Conservation (phyloP, 192 early-diverging fungal genomes). For the Coemansia sp. region DNA sequence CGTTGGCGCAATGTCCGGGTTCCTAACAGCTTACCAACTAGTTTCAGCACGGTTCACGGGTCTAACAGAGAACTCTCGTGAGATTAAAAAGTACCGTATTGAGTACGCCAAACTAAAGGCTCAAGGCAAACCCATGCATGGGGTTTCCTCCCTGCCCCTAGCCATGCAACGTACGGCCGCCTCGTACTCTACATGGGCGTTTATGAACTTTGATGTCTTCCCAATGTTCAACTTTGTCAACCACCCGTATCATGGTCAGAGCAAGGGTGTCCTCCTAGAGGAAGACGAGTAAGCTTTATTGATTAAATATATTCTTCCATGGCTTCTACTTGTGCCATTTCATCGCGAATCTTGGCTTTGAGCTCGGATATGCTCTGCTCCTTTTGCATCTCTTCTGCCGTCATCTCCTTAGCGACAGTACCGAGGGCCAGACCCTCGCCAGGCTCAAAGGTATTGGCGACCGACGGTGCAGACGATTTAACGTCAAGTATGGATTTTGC, state of each 20-base stretch:
- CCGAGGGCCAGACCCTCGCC: slow-evolving; percentile 66
- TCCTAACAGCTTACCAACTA: slow-evolving; percentile 77
- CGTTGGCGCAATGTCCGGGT: slow-evolving; percentile 69
- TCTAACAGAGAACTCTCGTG: slow-evolving; percentile 82
- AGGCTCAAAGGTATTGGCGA: slow-evolving; percentile 83
- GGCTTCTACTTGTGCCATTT: slow-evolving; percentile 52
- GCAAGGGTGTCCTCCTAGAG: slow-evolving; percentile 53
- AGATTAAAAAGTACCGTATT: slow-evolving; percentile 68
- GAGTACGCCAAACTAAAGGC: slow-evolving; percentile 68
- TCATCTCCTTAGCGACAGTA: slow-evolving; percentile 16
- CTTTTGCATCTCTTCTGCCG: slow-evolving; percentile 15
- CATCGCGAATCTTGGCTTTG: slow-evolving; percentile 51
- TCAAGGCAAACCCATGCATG: slow-evolving; percentile 73
- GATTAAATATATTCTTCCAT: slow-evolving; percentile 52
- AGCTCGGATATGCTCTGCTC: slow-evolving; percentile 46
- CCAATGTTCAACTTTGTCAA: slow-evolving; percentile 82
- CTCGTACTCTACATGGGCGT: slow-evolving; percentile 68
- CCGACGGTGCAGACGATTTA: slow-evolving; percentile 25
- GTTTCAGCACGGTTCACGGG: slow-evolving; percentile 87
- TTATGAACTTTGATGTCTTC: slow-evolving; percentile 67
- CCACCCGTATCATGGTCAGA: slow-evolving; percentile 73
- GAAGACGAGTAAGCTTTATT: slow-evolving; percentile 27
- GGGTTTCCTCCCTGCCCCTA: slow-evolving; percentile 60
- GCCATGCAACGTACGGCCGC: slow-evolving; percentile 66
- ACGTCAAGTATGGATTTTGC: slow-evolving; percentile 69